Conservation (phyloP, 1,284 basidiomycete genomes). For the Boletus mariae region DNA sequence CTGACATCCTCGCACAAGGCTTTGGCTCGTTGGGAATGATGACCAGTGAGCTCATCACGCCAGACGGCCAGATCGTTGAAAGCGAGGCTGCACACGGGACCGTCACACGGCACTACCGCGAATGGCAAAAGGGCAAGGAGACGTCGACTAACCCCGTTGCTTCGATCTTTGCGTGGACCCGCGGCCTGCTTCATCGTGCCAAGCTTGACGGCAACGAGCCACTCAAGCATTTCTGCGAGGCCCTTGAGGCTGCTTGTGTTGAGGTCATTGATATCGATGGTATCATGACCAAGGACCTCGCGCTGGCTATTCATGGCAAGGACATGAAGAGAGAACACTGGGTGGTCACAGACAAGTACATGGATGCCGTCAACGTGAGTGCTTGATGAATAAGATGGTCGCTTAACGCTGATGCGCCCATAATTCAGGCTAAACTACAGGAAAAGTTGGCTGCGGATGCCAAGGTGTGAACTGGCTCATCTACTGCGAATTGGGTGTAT, state of each 20-base stretch:
- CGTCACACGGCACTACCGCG: constrained; percentile 94
- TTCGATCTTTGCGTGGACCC: constrained; percentile 98
- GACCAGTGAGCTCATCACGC: constrained; percentile 96
- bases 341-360: constrained; percentile 88
- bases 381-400: neutral
- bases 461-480: constrained; percentile 17
- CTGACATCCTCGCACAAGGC: constrained; percentile 91
- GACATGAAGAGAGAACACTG: constrained; percentile 88
- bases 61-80: constrained; percentile 89
- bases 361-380: constrained; percentile 83
- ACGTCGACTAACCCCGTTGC: constrained; percentile 98
- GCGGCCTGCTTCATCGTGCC: constrained; percentile 90
- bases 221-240: constrained; percentile 73
- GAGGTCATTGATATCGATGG: constrained; percentile 90
- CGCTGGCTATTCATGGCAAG: constrained; percentile 93
- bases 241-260: constrained; percentile 85
- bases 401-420: constrained; percentile 14
- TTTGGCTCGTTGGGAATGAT: constrained; percentile 96
- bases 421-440: constrained; percentile 51
- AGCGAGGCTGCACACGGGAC: constrained; percentile 95
- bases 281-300: constrained; percentile 96
- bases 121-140: constrained; percentile 94
- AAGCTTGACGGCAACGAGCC: constrained; percentile 85
- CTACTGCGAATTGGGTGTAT: constrained; percentile 8
- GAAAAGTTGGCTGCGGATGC: constrained; percentile 41